These are phyloP conservation scores for Earliella scabrosa DNA, from an alignment of 1,284 basidiomycete species.

Conservation along the genomic window DNA sequence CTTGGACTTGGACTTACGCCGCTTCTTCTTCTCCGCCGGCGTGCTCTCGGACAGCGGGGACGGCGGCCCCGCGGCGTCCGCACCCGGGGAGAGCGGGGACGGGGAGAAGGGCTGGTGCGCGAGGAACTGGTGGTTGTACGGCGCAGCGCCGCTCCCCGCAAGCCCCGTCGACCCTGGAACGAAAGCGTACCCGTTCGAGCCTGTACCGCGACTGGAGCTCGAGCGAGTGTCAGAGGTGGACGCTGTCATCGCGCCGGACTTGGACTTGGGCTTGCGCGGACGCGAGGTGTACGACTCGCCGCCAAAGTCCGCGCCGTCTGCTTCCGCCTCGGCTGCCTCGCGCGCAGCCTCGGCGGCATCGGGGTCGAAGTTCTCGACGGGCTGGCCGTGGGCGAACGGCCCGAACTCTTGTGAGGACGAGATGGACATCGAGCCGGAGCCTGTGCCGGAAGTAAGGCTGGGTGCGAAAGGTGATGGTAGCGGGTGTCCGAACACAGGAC, in stretches of 20 bases:
- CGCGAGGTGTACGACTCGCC: slow-evolving; percentile 54
- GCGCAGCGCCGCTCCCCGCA: slow-evolving; percentile 14
- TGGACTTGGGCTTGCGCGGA: slow-evolving; percentile 25
- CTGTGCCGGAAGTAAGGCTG: slow-evolving; percentile 20
- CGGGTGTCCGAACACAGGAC: slow-evolving; percentile 15
- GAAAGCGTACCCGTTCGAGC: slow-evolving; percentile 42
- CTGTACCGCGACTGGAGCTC: slow-evolving; percentile 48
- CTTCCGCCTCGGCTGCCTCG: slow-evolving; percentile 42
- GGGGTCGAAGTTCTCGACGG: slow-evolving; percentile 18
- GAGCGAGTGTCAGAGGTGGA: slow-evolving; percentile 69
- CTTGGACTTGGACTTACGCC: slow-evolving; percentile 20
- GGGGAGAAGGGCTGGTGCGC: slow-evolving; percentile 21
- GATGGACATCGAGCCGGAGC: slow-evolving; percentile 24
- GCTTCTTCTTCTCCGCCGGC: slow-evolving; percentile 20
- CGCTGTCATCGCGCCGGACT: slow-evolving; percentile 32
- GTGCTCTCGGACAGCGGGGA: background rate
- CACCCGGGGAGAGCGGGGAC: slow-evolving; percentile 11
- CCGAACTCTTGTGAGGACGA: slow-evolving; percentile 41
- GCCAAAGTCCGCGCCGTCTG: slow-evolving; percentile 62
- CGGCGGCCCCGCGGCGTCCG: slow-evolving; percentile 3
- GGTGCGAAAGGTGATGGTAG: slow-evolving; percentile 23
- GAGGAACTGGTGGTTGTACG: slow-evolving; percentile 37
- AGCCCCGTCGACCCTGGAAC: background rate
- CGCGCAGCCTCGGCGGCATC: slow-evolving; percentile 19
- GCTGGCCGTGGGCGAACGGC: slow-evolving; percentile 37